Conservation (phyloP, 148 eudicot genomes). For the Rhododendron vialii region DNA sequence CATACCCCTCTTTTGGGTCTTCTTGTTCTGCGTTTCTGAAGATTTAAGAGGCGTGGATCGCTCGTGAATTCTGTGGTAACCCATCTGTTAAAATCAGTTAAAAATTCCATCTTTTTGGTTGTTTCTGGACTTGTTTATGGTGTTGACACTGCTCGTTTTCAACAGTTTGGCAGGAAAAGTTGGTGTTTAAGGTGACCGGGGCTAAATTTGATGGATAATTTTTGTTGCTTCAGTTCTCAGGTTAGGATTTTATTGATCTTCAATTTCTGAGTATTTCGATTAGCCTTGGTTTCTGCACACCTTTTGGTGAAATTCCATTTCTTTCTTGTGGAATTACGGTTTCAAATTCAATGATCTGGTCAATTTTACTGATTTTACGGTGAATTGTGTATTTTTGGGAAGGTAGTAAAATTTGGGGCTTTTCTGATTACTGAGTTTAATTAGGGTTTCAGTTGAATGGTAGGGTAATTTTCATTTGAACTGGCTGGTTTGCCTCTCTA, state of each 20-base stretch:
- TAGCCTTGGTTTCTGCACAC: not conserved
- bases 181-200: constrained; percentile 43
- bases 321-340: not conserved
- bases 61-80: constrained; percentile 9
- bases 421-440: not conserved
- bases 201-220: constrained; percentile 45
- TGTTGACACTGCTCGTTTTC: constrained; percentile 20
- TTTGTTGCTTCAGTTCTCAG: constrained; percentile 56
- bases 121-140: not conserved
- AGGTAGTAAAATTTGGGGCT: not conserved
- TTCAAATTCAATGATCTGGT: not conserved
- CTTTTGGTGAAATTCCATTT: not conserved
- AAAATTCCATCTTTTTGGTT: not conserved
- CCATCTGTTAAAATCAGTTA: not conserved
- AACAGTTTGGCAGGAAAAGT: constrained; percentile 16
- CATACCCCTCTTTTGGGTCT: not conserved
- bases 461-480: not conserved
- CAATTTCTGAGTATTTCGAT: not conserved
- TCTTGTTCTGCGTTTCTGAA: not conserved
- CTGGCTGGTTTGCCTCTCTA: not conserved
- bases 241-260: constrained; percentile 16
- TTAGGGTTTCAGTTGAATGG: constrained; percentile 5
- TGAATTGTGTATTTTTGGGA: not conserved
- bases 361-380: not conserved
- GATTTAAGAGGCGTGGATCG: constrained; percentile 12